Conservation (phyloP, 1,284 basidiomycete genomes). For the Amylostereum chailletii region DNA sequence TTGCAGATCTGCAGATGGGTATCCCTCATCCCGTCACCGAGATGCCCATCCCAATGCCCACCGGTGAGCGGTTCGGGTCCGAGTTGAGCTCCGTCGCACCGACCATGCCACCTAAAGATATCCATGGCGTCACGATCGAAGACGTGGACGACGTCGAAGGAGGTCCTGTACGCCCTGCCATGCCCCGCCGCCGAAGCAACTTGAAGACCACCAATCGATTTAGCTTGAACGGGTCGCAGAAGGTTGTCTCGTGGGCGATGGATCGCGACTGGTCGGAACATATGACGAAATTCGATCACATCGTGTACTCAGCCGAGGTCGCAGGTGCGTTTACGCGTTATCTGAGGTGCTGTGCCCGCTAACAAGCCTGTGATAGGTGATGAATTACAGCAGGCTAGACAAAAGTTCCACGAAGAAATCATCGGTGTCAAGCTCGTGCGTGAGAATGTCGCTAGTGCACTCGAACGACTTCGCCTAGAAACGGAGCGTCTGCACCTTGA, state of each 20-base stretch:
- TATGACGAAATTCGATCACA: slow-evolving; percentile 44
- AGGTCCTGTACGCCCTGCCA: slow-evolving; percentile 16
- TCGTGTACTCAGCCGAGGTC: slow-evolving; percentile 42
- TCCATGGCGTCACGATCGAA: no score
- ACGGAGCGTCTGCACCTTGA: slow-evolving; percentile 46
- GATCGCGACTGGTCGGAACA: slow-evolving; percentile 49
- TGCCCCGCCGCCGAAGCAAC: slow-evolving; percentile 49
- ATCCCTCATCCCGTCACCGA: slow-evolving; percentile 6
- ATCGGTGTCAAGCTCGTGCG: slow-evolving; percentile 46
- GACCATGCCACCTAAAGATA: background rate
- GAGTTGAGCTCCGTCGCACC: slow-evolving; percentile 5
- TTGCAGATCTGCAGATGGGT: background rate
- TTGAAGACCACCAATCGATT: slow-evolving; percentile 44
- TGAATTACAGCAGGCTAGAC: slow-evolving; percentile 48
- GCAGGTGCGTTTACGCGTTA: slow-evolving; percentile 33
- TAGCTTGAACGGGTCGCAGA: slow-evolving; percentile 47
- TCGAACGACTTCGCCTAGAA: slow-evolving; percentile 45
- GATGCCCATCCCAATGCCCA: slow-evolving; percentile 18
- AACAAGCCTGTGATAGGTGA: slow-evolving; percentile 24
- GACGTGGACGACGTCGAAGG: slow-evolving; percentile 4
- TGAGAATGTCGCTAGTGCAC: slow-evolving; percentile 41
- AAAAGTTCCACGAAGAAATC: slow-evolving; percentile 51
- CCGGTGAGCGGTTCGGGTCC: slow-evolving; percentile 17
- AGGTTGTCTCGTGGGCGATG: slow-evolving; percentile 69
- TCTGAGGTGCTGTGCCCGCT: background rate